These are phyloP conservation scores for Pestalotiopsis fici DNA, from an alignment of 2,329 filamentous ascomycete species.

Conservation along the genomic window DNA sequence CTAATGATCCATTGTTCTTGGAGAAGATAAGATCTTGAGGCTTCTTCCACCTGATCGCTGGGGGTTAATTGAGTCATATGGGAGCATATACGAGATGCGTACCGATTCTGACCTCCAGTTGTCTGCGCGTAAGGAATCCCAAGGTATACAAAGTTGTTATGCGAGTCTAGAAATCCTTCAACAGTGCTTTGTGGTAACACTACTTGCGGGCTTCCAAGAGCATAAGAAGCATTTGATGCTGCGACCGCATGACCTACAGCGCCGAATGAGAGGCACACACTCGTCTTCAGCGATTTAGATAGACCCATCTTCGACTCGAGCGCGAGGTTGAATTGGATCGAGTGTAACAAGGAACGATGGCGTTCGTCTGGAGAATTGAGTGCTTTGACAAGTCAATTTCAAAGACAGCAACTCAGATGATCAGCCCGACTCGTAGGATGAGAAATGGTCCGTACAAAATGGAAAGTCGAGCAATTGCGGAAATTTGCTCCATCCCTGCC, in stretches of 20 bases:
- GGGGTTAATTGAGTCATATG: neutral
- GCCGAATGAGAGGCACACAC: neutral
- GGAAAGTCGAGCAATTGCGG: neutral
- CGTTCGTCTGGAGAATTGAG: too few relatives aligned
- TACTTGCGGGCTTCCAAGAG: constrained; percentile 5
- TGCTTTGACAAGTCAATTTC: too few relatives aligned
- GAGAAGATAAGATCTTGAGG: constrained; percentile 25
- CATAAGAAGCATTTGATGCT: neutral
- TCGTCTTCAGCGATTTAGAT: neutral
- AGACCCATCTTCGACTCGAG: neutral
- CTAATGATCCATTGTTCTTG: constrained; percentile 9
- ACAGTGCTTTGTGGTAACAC: constrained; percentile 30
- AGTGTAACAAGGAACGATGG: too few relatives aligned
- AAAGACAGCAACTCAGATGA: too few relatives aligned
- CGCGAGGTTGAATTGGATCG: too few relatives aligned
- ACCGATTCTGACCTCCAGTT: constrained; percentile 39
- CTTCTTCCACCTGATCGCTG: constrained; percentile 23
- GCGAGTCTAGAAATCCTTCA: constrained; percentile 35
- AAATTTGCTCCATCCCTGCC: neutral
- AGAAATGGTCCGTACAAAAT: too few relatives aligned
- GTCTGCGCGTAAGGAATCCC: constrained; percentile 40
- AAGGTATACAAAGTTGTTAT: constrained; percentile 34
- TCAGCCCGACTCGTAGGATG: too few relatives aligned
- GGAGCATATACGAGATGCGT: neutral
- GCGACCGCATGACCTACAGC: neutral